Evolutionary conservation across 768 basidiomycete genomes (phyloP).

Genomic region (Mycena epipterygia): DNA sequence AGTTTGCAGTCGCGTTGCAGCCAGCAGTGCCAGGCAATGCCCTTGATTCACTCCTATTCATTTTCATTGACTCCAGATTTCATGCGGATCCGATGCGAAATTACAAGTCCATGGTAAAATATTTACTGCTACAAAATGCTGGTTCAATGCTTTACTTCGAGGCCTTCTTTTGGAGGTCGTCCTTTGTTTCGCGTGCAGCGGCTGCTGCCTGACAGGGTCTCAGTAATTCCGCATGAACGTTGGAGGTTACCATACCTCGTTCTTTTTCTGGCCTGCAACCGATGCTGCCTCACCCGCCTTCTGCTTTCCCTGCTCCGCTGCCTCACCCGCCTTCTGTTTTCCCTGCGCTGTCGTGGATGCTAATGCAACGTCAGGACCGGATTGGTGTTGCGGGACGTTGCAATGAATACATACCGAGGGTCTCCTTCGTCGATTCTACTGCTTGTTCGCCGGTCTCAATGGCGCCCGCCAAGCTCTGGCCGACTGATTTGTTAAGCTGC

Average conservation of each 20-base stretch:
- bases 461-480: slow-evolving; percentile 60
- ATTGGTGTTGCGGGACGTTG: background rate
- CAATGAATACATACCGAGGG: slow-evolving; percentile 48
- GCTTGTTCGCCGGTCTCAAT: slow-evolving; percentile 62
- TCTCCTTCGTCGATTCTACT: slow-evolving; percentile 56
- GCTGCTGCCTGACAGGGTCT: slow-evolving; percentile 46
- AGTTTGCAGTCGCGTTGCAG: too few relatives aligned
- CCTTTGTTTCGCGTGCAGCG: slow-evolving; percentile 51
- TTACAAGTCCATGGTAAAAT: background rate
- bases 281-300: slow-evolving; percentile 50
- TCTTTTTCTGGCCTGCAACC: slow-evolving; percentile 40
- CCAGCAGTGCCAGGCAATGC: too few relatives aligned
- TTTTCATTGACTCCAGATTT: too few relatives aligned
- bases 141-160: background rate
- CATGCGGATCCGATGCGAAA: background rate
- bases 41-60: too few relatives aligned
- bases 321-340: slow-evolving; percentile 54
- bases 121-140: background rate
- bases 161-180: slow-evolving; percentile 49
- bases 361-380: slow-evolving; percentile 31
- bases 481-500: slow-evolving; percentile 61
- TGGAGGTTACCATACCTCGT: slow-evolving; percentile 30
- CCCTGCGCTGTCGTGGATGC: slow-evolving; percentile 50
- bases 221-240: background rate
- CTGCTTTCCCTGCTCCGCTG: too few relatives aligned